Percentiles rank a stretch among this genome's conserved stretches.
Evolutionary conservation across 495 filamentous ascomycete genomes (phyloP).

Genomic region (Sabuloglossum arenarium): DNA sequence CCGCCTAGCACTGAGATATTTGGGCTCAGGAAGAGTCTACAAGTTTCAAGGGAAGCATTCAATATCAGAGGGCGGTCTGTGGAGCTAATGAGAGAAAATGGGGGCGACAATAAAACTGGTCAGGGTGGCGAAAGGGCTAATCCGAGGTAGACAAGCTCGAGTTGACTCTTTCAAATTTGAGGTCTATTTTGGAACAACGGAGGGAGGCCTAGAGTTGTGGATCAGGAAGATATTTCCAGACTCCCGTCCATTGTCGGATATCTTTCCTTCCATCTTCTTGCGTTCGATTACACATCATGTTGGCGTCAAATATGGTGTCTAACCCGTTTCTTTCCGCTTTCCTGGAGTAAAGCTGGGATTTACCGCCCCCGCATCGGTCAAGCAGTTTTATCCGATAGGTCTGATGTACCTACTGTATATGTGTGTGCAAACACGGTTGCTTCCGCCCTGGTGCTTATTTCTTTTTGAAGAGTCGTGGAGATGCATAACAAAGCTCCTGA

Average conservation of each 20-base stretch:
- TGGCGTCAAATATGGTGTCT: not conserved
- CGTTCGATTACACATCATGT: not conserved
- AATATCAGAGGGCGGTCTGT: not conserved
- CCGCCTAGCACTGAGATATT: constrained; percentile 8
- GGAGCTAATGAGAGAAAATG: not conserved
- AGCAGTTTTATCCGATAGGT: no score
- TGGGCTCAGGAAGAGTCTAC: not conserved
- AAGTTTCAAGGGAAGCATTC: not conserved
- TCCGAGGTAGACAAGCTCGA: not conserved
- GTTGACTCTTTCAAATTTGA: not conserved
- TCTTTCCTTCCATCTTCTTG: not conserved
- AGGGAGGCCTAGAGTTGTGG: not conserved
- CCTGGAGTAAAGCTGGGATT: not conserved
- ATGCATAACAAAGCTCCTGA: not conserved
- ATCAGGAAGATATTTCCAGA: constrained; percentile 1
- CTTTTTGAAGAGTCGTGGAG: not conserved
- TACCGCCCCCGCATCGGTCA: not conserved
- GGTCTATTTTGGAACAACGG: not conserved
- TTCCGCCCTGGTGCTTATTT: not conserved
- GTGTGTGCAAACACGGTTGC: not conserved
- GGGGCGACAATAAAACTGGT: not conserved
- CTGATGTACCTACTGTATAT: not conserved
- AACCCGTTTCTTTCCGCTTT: not conserved
- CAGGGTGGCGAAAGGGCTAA: not conserved
- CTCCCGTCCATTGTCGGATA: not conserved